Evolutionary conservation across 2,329 filamentous ascomycete genomes (phyloP).

Genomic region (Penicillium sp.): DNA sequence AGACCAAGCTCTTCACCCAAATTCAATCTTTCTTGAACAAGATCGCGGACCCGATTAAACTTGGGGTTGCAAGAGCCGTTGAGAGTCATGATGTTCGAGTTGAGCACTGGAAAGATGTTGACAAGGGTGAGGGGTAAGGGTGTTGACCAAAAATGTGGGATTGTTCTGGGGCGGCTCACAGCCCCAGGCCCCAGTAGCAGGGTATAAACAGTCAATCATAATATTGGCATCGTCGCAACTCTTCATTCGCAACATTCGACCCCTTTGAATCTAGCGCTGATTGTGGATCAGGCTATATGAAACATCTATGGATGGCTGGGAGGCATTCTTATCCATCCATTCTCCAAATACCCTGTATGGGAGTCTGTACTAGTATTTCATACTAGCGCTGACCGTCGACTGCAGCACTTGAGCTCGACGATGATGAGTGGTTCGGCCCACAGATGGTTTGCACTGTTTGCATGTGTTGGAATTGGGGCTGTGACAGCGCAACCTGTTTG

Average conservation of each 20-base stretch:
- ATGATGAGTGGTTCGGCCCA: no score
- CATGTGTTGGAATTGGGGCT: neutral
- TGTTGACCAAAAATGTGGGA: neutral
- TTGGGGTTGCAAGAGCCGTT: conserved; percentile 41
- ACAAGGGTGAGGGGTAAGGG: neutral
- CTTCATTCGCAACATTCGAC: no score
- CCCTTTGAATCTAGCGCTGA: neutral
- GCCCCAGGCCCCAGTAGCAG: neutral
- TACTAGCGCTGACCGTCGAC: neutral
- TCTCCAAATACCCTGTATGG: neutral
- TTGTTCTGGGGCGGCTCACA: neutral
- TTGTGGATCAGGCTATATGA: neutral
- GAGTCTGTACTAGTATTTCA: neutral
- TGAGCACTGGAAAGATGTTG: neutral
- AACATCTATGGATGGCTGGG: neutral
- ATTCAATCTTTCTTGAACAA: conserved; percentile 39
- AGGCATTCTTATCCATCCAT: neutral
- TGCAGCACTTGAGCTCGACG: no score
- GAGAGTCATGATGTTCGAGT: conserved; percentile 20
- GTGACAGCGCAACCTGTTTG: no score
- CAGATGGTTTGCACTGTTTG: neutral
- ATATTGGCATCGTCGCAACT: neutral
- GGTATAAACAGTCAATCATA: neutral
- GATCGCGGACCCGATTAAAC: conserved; percentile 39
- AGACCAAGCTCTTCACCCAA: conserved; percentile 48